Conservation (phyloP, 306 rosid species). For the Mimosa pudica region DNA sequence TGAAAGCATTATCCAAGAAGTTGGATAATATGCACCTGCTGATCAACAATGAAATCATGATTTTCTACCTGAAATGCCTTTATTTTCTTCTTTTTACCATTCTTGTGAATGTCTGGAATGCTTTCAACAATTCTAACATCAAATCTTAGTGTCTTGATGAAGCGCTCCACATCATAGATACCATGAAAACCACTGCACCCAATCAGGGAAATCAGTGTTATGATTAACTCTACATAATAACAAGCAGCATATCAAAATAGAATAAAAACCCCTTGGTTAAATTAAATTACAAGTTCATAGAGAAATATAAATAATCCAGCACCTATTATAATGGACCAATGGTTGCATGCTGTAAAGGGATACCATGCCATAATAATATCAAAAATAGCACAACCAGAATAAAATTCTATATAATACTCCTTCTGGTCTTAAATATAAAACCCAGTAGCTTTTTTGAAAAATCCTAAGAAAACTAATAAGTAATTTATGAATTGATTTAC, state of each 20-base stretch:
- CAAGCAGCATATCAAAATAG: not conserved
- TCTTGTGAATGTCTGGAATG: slow-evolving; percentile 78
- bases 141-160: slow-evolving; percentile 70
- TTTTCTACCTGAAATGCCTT: slow-evolving; percentile 80
- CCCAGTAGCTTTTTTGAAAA: too few relatives aligned
- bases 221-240: not conserved
- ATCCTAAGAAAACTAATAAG: too few relatives aligned
- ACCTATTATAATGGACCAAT: not conserved
- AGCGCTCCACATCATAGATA: slow-evolving; percentile 95
- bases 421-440: too few relatives aligned
- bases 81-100: slow-evolving; percentile 83
- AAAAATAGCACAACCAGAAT: slow-evolving; percentile 9
- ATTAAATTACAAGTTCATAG: not conserved
- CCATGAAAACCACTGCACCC: slow-evolving; percentile 84
- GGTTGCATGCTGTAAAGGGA: not conserved
- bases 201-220: slow-evolving; percentile 20
- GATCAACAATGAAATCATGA: slow-evolving; percentile 25
- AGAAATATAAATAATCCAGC: not conserved
- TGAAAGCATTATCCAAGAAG: slow-evolving; percentile 27
- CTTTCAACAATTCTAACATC: slow-evolving; percentile 84
- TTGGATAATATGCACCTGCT: slow-evolving; percentile 27
- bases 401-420: slow-evolving; percentile 9
- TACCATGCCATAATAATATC: not conserved
- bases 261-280: not conserved
- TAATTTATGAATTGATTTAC: too few relatives aligned